These are phyloP conservation scores for Metrosideros polymorpha DNA, from an alignment of 441 rosid genomes.

Conservation along the genomic window DNA sequence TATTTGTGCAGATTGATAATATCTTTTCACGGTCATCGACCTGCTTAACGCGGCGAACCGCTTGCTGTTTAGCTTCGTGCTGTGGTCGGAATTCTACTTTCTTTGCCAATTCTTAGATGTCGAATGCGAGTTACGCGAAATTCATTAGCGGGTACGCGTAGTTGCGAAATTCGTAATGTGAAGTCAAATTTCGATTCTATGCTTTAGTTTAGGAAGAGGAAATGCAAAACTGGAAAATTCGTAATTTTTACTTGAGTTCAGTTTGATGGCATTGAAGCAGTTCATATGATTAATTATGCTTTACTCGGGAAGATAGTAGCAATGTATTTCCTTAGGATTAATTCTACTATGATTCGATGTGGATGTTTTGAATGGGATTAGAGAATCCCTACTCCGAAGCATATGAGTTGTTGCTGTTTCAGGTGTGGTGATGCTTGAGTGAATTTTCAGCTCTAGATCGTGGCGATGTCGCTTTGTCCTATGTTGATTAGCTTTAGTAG, in stretches of 20 bases:
- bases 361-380: neutral
- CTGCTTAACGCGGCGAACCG: neutral
- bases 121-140: neutral
- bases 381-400: neutral
- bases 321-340: neutral
- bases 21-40: neutral
- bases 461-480: neutral
- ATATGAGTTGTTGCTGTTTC: neutral
- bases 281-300: neutral
- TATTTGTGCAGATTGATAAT: neutral
- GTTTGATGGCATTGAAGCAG: neutral
- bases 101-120: neutral
- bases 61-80: neutral
- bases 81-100: neutral
- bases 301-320: neutral
- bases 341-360: neutral
- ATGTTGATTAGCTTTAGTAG: neutral
- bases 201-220: neutral
- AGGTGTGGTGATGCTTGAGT: slow-evolving; percentile 3
- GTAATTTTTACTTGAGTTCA: neutral
- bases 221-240: neutral
- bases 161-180: neutral
- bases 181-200: neutral
- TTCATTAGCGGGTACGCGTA: neutral
- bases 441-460: neutral